Conservation (phyloP, 768 basidiomycete genomes). For the Rhizopogon vesiculosus region DNA sequence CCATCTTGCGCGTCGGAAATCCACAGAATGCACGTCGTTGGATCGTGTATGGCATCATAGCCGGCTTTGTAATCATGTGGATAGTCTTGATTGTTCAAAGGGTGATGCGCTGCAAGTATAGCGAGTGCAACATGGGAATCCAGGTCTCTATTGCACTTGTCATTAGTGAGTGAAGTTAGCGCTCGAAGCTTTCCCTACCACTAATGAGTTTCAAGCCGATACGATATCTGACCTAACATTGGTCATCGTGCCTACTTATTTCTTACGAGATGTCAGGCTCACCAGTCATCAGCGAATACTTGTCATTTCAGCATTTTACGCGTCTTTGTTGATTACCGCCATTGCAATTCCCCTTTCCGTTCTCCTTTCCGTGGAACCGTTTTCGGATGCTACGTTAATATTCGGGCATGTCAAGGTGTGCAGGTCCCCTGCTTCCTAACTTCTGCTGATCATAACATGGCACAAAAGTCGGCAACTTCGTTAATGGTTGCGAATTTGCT, state of each 20-base stretch:
- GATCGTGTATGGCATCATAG: constrained; percentile 12
- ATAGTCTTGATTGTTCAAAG: constrained; percentile 13
- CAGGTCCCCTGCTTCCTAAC: not conserved
- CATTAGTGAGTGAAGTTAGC: constrained; percentile 13
- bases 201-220: constrained; percentile 13
- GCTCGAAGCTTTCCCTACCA: not conserved
- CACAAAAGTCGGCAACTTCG: not conserved
- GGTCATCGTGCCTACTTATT: constrained; percentile 10
- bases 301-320: constrained; percentile 15
- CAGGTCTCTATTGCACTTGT: constrained; percentile 17
- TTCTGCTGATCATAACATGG: not conserved
- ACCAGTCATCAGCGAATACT: constrained; percentile 13
- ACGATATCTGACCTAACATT: constrained; percentile 15
- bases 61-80: constrained; percentile 11
- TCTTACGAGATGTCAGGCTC: constrained; percentile 15
- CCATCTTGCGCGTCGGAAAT: constrained; percentile 16
- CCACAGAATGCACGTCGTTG: constrained; percentile 8
- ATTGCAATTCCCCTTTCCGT: constrained; percentile 18
- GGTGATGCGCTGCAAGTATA: constrained; percentile 8
- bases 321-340: constrained; percentile 15
- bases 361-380: constrained; percentile 10
- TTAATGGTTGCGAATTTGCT: not conserved
- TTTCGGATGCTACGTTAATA: constrained; percentile 2
- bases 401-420: constrained; percentile 23
- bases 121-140: not conserved